Percentiles rank a stretch among this genome's conserved stretches.
Conservation (phyloP, 768 basidiomycete genomes). For the Paxillus ammoniavirescens region DNA sequence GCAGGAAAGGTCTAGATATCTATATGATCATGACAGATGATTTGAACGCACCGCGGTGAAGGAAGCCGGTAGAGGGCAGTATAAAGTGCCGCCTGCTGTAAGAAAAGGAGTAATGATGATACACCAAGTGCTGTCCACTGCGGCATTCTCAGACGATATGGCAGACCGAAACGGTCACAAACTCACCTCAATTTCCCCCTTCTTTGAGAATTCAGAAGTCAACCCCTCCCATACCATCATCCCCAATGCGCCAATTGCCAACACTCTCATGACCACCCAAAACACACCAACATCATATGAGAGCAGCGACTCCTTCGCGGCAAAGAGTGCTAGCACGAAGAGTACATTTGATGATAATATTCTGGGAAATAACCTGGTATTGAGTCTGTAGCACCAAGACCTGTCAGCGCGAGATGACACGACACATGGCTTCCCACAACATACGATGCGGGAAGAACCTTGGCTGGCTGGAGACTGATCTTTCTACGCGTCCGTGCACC, state of each 20-base stretch:
- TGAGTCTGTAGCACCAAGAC: conserved; percentile 40
- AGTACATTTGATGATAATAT: conserved; percentile 61
- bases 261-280: conserved; percentile 72
- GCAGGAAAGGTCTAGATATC: conserved; percentile 2
- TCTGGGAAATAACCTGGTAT: conserved; percentile 50
- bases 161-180: conserved; percentile 3
- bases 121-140: conserved; percentile 74
- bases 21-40: not conserved
- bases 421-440: conserved; percentile 20
- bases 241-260: conserved; percentile 70
- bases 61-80: conserved; percentile 68
- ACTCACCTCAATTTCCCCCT: conserved; percentile 59
- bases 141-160: conserved; percentile 8
- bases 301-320: conserved; percentile 66
- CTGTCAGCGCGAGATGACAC: conserved; percentile 6
- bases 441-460: conserved; percentile 54
- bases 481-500: conserved; percentile 67
- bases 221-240: conserved; percentile 58
- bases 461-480: conserved; percentile 58
- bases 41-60: conserved; percentile 55
- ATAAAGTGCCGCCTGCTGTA: conserved; percentile 67
- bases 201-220: conserved; percentile 53
- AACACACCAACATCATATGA: conserved; percentile 67
- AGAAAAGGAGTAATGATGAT: conserved; percentile 63
- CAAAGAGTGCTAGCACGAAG: conserved; percentile 60